Percentiles rank a stretch among this genome's conserved stretches.
Conservation (phyloP, 2,329 filamentous ascomycete species). For the Cordyceps javanica region DNA sequence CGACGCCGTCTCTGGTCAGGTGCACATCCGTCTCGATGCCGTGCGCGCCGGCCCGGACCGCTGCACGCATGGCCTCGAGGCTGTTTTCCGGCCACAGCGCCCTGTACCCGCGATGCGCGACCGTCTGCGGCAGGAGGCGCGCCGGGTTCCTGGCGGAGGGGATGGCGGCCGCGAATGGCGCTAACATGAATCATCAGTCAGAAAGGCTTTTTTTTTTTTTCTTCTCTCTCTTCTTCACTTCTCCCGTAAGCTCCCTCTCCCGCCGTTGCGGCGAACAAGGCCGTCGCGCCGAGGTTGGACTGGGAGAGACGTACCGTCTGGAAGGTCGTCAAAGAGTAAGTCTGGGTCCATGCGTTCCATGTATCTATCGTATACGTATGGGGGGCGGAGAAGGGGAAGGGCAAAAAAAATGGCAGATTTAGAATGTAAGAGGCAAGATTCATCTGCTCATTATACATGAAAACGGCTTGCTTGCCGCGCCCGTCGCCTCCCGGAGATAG, state of each 20-base stretch:
- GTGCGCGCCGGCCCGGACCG: constrained; percentile 67
- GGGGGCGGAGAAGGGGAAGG: neutral
- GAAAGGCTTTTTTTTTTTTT: neutral
- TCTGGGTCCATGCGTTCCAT: neutral
- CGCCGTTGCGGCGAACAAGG: neutral
- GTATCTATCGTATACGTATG: too few species aligned
- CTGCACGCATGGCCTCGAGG: constrained; percentile 69
- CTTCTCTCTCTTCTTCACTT: too few species aligned
- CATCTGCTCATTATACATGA: neutral
- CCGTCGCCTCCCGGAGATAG: neutral
- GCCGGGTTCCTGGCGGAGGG: constrained; percentile 21
- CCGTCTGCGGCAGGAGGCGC: constrained; percentile 56
- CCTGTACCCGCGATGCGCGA: constrained; percentile 76
- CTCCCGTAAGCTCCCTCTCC: neutral
- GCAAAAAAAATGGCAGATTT: neutral
- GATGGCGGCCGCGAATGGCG: constrained; percentile 29
- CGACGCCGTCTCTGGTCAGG: constrained; percentile 72
- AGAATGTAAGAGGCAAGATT: neutral
- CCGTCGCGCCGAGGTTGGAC: neutral
- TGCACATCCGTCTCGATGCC: constrained; percentile 88
- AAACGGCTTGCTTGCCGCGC: neutral
- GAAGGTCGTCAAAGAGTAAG: neutral
- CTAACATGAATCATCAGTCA: constrained; percentile 13
- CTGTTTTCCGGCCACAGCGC: constrained; percentile 79
- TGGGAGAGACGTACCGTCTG: neutral